phyloP scores from a whole-genome alignment of 495 filamentous ascomycete species.

The Sabuloglossum arenarium region DNA sequence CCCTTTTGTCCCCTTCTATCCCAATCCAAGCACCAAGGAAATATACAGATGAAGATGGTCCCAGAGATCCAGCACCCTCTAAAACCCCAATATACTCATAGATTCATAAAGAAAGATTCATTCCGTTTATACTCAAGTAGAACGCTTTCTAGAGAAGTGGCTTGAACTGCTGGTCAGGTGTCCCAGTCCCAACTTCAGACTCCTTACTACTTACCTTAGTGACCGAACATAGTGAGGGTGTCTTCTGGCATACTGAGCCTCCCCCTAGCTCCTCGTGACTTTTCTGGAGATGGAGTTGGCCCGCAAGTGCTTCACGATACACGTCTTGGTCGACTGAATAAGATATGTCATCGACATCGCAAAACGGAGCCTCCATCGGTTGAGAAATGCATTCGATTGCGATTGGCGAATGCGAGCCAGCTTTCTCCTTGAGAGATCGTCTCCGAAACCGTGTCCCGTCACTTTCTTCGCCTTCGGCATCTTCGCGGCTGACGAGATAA shows the following conservation, averaged over 20 bases:
- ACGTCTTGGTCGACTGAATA: neutral
- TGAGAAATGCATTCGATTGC: neutral
- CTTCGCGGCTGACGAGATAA: neutral
- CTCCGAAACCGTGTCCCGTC: neutral
- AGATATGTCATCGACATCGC: neutral
- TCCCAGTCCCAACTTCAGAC: neutral
- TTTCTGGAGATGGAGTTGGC: neutral
- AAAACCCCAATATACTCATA: too few relatives aligned
- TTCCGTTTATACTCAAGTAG: too few relatives aligned
- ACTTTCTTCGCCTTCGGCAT: neutral
- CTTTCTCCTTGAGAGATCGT: neutral
- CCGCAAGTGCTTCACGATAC: neutral
- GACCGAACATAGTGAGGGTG: neutral
- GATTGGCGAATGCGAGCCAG: neutral
- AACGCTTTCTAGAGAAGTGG: too few relatives aligned
- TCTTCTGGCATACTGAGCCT: neutral
- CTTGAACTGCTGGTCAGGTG: too few relatives aligned
- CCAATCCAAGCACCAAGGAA: too few relatives aligned
- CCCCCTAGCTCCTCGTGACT: neutral
- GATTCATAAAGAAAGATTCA: too few relatives aligned
- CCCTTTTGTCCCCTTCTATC: too few relatives aligned
- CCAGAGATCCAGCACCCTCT: too few relatives aligned
- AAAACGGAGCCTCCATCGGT: neutral
- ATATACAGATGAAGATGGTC: too few relatives aligned
- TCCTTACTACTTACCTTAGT: neutral